These are phyloP conservation scores for Phytophthora pisi DNA, from an alignment of 352 stramenopile genomes.

Conservation along the genomic window DNA sequence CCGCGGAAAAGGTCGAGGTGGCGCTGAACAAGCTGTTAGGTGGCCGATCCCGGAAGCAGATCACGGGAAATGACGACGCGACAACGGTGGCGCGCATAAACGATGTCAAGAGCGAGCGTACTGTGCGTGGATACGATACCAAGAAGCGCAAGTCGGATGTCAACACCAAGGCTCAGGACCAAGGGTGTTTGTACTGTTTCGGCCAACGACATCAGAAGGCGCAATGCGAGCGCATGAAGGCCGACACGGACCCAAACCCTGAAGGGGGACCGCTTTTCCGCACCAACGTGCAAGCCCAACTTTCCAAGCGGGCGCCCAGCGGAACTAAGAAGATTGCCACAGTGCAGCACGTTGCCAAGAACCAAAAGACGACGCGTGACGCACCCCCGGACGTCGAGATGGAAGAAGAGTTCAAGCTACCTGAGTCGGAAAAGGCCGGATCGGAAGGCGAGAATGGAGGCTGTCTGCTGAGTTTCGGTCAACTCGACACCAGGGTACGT, in stretches of 20 bases:
- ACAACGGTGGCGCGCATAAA: neutral
- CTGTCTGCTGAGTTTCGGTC: too few relatives aligned
- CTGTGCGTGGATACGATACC: neutral
- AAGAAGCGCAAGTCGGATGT: neutral
- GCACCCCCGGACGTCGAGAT: too few relatives aligned
- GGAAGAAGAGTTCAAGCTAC: too few relatives aligned
- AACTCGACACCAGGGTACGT: too few relatives aligned
- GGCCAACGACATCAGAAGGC: conserved; percentile 8
- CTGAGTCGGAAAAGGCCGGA: too few relatives aligned
- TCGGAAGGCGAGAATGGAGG: too few relatives aligned
- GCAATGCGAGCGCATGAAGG: neutral
- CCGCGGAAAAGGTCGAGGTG: neutral
- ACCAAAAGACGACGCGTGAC: too few relatives aligned
- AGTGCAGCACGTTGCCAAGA: too few relatives aligned
- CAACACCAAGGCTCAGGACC: too few relatives aligned
- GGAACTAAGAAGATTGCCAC: too few relatives aligned
- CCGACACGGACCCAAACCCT: conserved; percentile 5
- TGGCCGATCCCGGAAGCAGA: neutral
- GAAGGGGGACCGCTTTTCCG: conserved; percentile 8
- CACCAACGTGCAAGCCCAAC: neutral
- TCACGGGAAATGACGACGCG: neutral
- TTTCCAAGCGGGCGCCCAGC: too few relatives aligned
- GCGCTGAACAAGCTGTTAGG: neutral
- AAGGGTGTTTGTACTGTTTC: conserved; percentile 18
- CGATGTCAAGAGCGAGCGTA: neutral